Base-by-base conservation (phyloP, 352 stramenopile genomes). In the Phytophthora boehmeriae region DNA sequence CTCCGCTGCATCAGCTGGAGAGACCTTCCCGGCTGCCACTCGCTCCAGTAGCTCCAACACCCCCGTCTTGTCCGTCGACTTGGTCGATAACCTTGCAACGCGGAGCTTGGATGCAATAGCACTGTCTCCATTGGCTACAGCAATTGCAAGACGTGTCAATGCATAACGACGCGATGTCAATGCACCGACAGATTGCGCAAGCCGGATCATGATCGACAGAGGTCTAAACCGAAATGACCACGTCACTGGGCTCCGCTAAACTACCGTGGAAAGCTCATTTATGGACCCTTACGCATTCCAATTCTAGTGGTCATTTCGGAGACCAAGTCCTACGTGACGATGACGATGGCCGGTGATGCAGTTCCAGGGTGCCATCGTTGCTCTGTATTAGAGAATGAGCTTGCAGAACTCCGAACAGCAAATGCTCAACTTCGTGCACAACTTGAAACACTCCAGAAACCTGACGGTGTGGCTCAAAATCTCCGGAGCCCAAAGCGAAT, bases 21-120 rank as follows among this genome's bases (percentile, higher is more conserved):
- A 72, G 27, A 84, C 70, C 56, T 89, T 71, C 42, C 80, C 79
- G 6, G 74, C 70, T 1, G 82, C 79, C 20, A 91, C 82, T 28
- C 72, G 71, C 61, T 91, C 71, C 11, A 91, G 61, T 23, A 91
- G 54, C 53, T 81, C 43, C 41, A 83, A 66, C 34, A 66, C 72
- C 56, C 71, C 66, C 32, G 66, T 66, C 16, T 75, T 65, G 50
- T 70, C 51, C 32, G 42, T 44, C 20, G 38, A 55, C 10, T 48
- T 53, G 13, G 65, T 69, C 20, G 51, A 58, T 22, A 77, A 57
- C 28, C 19, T 10, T 11, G 41, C 44, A 38, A 25, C 46, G 8
- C 39, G 32, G 27, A 52, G 9, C 25, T 54, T 60, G 11, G 34
- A n/a, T 19, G 6, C 42, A n/a, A n/a, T n/a, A 32, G 16, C 13